Evolutionary conservation across 345 rosid species (phyloP).

Genomic region (Firmiana major): DNA sequence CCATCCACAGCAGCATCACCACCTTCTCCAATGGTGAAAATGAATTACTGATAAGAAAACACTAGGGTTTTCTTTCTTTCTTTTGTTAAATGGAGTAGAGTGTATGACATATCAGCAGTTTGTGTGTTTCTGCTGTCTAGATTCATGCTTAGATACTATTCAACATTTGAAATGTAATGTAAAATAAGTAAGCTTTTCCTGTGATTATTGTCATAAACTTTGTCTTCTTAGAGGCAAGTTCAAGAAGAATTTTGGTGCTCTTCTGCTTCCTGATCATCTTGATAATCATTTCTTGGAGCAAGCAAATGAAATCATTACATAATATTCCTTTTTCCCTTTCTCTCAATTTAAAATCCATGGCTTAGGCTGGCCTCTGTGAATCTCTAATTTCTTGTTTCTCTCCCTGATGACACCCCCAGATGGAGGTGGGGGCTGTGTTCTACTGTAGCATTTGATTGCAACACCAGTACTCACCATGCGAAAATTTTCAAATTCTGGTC

Average conservation of each 20-base stretch:
- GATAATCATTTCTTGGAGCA: slow-evolving; percentile 12
- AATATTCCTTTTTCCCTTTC: neutral
- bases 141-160: slow-evolving; percentile 6
- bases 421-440: slow-evolving; percentile 8
- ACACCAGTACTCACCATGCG: neutral
- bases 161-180: slow-evolving; percentile 9
- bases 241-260: slow-evolving; percentile 7
- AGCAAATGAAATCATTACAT: slow-evolving; percentile 9
- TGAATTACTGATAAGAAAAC: neutral
- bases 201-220: slow-evolving; percentile 11
- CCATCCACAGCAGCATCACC: slow-evolving; percentile 27
- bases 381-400: slow-evolving; percentile 9
- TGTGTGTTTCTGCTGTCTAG: neutral
- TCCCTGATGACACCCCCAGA: neutral
- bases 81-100: neutral
- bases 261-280: slow-evolving; percentile 9
- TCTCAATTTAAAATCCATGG: slow-evolving; percentile 6
- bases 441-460: neutral
- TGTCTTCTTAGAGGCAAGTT: neutral
- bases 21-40: slow-evolving; percentile 21
- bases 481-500: neutral
- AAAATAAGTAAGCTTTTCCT: slow-evolving; percentile 9
- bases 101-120: neutral
- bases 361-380: slow-evolving; percentile 13
- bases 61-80: neutral